A percentile compares a stretch with the other conserved stretches of the same genome.
phyloP scores from a whole-genome alignment of 139 green algal genomes.

The Tetraselmis chui region DNA sequence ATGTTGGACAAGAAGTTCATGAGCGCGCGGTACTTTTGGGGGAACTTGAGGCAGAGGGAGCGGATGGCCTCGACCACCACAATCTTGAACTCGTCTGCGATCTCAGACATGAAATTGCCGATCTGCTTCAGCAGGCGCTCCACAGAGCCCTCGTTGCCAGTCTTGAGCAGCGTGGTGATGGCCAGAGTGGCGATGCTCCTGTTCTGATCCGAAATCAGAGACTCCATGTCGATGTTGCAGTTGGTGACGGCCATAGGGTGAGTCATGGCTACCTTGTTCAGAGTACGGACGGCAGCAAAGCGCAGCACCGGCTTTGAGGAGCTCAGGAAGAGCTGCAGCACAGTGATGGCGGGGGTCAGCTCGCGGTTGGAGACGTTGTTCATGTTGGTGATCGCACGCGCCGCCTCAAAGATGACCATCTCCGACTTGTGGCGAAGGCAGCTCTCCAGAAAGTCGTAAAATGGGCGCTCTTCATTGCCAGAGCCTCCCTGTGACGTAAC shows the following conservation, averaged over 20 bases:
- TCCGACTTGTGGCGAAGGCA: constrained; percentile 94
- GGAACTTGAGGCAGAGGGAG: constrained; percentile 96
- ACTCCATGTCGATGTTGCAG: constrained; percentile 99
- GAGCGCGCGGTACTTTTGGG: constrained; percentile 88
- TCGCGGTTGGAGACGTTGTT: constrained; percentile 81
- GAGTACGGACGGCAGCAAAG: constrained; percentile 84
- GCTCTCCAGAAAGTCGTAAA: constrained; percentile 94
- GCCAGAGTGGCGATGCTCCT: constrained; percentile 95
- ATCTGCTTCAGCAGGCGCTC: constrained; percentile 98
- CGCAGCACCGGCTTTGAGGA: constrained; percentile 93
- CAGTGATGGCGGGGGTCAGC: constrained; percentile 90
- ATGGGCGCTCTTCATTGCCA: constrained; percentile 74
- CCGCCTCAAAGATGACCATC: constrained; percentile 90
- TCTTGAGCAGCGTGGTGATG: constrained; percentile 99
- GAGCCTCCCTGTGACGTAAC: background rate
- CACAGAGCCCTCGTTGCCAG: constrained; percentile 89
- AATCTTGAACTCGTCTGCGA: constrained; percentile 99
- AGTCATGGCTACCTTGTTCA: constrained; percentile 93
- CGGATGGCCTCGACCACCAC: constrained; percentile 96
- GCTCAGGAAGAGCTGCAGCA: constrained; percentile 97
- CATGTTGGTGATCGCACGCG: constrained; percentile 89
- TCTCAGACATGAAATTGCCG: constrained; percentile 94
- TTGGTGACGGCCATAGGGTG: constrained; percentile 87
- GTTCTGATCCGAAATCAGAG: constrained; percentile 88
- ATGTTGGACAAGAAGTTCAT: constrained; percentile 93